Percentiles rank a stretch among this genome's conserved stretches.
Conservation (phyloP, 441 rosid genomes). For the Erodium trifolium region DNA sequence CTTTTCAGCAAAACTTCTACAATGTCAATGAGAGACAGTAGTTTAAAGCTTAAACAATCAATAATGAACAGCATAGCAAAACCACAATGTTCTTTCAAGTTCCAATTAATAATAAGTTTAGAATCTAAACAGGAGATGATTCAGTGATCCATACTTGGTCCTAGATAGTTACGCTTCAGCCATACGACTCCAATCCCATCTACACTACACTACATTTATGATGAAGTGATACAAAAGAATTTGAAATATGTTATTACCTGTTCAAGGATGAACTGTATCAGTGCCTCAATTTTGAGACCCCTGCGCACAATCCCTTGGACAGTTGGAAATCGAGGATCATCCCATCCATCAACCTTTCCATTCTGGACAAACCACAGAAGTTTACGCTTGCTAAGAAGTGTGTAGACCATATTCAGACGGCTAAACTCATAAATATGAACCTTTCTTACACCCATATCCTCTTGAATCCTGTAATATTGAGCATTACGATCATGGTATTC, state of each 20-base stretch:
- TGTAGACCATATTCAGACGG: conserved; percentile 64
- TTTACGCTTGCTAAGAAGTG: conserved; percentile 83
- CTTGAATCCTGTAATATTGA: conserved; percentile 67
- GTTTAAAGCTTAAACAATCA: no score
- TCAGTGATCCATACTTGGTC: no score
- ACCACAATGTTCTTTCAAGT: no score
- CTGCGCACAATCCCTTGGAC: conserved; percentile 93
- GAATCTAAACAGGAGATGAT: no score
- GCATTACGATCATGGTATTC: conserved; percentile 86
- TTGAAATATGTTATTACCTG: conserved; percentile 37
- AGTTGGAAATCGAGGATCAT: conserved; percentile 96
- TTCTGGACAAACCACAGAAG: conserved; percentile 89
- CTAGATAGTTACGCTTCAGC: no score
- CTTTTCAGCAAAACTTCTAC: no score
- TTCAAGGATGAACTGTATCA: conserved; percentile 85
- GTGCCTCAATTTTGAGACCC: conserved; percentile 77
- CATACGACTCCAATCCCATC: no score
- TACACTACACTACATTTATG: no score
- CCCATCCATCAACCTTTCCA: conserved; percentile 92
- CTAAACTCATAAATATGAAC: conserved; percentile 79
- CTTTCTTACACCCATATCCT: conserved; percentile 61
- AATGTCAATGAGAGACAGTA: no score
- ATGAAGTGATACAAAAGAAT: no score
- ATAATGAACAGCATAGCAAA: no score
- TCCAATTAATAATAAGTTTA: no score